Percentiles rank a stretch among this genome's conserved stretches.
Evolutionary conservation across 1,284 basidiomycete species (phyloP).

Genomic region (Schizopora paradoxa): DNA sequence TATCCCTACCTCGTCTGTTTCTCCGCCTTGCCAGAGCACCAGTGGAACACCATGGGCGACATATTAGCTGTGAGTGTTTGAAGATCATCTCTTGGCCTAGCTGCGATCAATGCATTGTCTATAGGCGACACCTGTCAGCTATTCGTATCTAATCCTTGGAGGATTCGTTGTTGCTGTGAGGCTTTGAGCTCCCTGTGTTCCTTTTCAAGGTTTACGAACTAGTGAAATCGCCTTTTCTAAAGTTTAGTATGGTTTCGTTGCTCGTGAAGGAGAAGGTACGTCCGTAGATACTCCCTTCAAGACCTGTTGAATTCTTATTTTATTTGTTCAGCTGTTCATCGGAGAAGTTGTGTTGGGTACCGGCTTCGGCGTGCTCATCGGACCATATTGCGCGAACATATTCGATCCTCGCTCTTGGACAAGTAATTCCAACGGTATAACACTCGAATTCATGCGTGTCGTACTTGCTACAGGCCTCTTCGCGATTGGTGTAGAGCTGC

Average conservation of each 20-base stretch:
- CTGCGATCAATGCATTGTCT: too few relatives aligned
- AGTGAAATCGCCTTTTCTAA: background rate
- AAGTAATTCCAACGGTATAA: conserved; percentile 49
- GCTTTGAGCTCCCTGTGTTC: background rate
- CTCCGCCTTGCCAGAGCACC: too few relatives aligned
- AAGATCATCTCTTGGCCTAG: too few relatives aligned
- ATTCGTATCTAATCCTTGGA: conserved; percentile 66
- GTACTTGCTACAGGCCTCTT: conserved; percentile 68
- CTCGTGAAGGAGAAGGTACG: conserved; percentile 74
- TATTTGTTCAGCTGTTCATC: conserved; percentile 58
- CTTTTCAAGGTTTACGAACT: background rate
- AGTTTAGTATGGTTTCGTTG: conserved; percentile 80
- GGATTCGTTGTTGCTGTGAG: conserved; percentile 65
- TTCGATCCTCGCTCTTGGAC: conserved; percentile 83
- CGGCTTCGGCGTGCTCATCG: conserved; percentile 65
- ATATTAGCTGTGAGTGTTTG: too few relatives aligned
- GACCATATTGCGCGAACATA: conserved; percentile 69
- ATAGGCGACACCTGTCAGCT: conserved; percentile 13
- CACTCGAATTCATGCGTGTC: conserved; percentile 71
- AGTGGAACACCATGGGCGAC: too few relatives aligned
- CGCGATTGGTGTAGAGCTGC: conserved; percentile 70
- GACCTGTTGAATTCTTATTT: background rate
- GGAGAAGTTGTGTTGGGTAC: conserved; percentile 93
- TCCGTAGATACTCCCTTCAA: background rate
- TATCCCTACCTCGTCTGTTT: too few relatives aligned